Base-by-base conservation (phyloP, 768 basidiomycete genomes). In the Leucogyrophana mollusca region DNA sequence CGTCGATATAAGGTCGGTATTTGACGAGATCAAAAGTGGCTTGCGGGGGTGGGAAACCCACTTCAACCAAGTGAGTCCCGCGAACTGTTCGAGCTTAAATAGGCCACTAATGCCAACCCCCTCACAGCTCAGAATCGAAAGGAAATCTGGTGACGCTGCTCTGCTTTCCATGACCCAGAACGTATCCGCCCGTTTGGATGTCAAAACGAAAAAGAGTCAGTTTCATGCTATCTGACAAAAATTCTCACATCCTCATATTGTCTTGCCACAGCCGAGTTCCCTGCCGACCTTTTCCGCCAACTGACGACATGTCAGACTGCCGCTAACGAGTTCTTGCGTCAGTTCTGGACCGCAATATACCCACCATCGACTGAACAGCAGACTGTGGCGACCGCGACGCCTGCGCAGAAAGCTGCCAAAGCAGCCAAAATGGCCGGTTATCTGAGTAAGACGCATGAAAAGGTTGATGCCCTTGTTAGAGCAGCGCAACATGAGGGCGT, bases 271-370 rank as follows among this genome's bases (percentile, higher is more conserved):
- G 92, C 80, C 50, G 85, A 89, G 33, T 82, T 99, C 25, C 90
- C 93, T 1, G 81, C 87, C 40, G 76, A 73, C 2, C 71, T 95
- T 32, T 83, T 90, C 56, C 75, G 81, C 45, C 85, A 93, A 68
- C 87, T 97, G 80, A 83, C 80, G 14, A 88, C 88, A 0, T 92
- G 90, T 58, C 93, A 96, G 59, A 91, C 91, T 1, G 87, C 94
- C 3, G 87, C 94, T 9, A 94, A 92, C 58, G 96, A 99, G 61
- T 96, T 98, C 63, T 73, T 99, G 11, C 84, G 95, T 22, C 96
- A 98, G 62, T 97, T 93, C 62, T 98, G 94, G 94, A 78, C 85
- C 2, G 80, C 92, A 2, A 79, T 89, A 40, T 87, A 92, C 52
- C 94, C 93, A 4, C 82, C 87, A 5, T 65, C 76, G 1, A 70